phyloP scores from a whole-genome alignment of 2,329 filamentous ascomycete genomes.

The Neocucurbitaria cava region DNA sequence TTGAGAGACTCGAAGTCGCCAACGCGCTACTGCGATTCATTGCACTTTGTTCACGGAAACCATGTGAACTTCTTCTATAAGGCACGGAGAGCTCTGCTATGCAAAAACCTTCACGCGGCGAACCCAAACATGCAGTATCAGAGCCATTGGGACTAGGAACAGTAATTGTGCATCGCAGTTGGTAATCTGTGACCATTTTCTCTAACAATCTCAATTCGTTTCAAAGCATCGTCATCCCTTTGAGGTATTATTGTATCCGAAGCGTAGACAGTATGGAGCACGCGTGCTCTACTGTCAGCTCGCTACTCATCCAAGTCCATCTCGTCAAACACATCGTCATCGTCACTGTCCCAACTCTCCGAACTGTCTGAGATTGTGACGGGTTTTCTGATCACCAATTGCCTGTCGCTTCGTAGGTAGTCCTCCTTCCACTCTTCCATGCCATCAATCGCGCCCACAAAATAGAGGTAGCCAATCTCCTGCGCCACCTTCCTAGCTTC shows the following conservation, averaged over 20 bases:
- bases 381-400: conserved; percentile 18
- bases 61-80: not conserved
- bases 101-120: not conserved
- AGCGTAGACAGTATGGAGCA: not conserved
- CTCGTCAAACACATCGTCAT: conserved; percentile 7
- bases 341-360: conserved; percentile 2
- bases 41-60: no score
- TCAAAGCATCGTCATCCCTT: not conserved
- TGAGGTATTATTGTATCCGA: not conserved
- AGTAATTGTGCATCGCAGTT: no score
- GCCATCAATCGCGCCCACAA: conserved; percentile 21
- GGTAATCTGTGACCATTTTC: no score
- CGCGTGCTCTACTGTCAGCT: not conserved
- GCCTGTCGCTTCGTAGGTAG: conserved; percentile 21
- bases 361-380: not conserved
- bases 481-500: conserved; percentile 15
- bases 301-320: not conserved
- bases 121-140: not conserved
- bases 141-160: no score
- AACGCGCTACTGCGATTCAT: no score
- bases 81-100: not conserved
- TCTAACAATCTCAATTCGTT: not conserved
- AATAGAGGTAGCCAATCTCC: conserved; percentile 40
- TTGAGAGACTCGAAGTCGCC: no score
- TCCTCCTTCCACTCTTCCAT: conserved; percentile 23